Evolutionary conservation across 305 asterid species (phyloP), one percentile per base, ranked within the genome.

Genomic region (Salvia sclarea): DNA sequence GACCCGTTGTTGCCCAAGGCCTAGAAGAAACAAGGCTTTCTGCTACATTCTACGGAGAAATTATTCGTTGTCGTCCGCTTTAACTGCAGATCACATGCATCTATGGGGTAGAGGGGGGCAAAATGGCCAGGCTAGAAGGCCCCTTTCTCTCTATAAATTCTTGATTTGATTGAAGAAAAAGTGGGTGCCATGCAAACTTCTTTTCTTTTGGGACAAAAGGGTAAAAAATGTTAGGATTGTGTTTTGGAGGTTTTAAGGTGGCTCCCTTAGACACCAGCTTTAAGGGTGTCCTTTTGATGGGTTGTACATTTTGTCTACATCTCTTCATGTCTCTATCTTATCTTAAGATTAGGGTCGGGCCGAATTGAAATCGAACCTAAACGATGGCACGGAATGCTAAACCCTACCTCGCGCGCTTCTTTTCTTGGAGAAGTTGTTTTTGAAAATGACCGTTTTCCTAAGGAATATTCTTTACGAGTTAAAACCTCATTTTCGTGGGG

Each of bases 171-270:
- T 55, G 72, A 60, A 45, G 30, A 37, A 40, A 52, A 11, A 38
- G 44, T 63, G 65, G 70, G 66, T 70, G 68, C 24, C 14, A 33
- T 24, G 11, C 44, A 47, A 38, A 24, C 56, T 18, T 30, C 3
- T 30, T 33, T n/a, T 45, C n/a, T 3, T 5, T 25, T 68, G 17
- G 17, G 47, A 58, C n/a, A 22, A 5, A 53, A 45, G 49, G 20
- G 53, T 68, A 45, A 35, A 45, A 68, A 35, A 45, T 28, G 35
- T 16, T 49, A 38, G 63, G 63, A 35, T 66, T 69, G 63, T 35
- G 33, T 61, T 45, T 17, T 61, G 71, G 78, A 37, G 68, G 2
- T 48, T 67, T 52, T 69, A 52, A 58, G 73, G 70, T 77, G 64
- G 65, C 69, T 71, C 67, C 70, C 55, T 47, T 31, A 31, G 52